Evolutionary conservation across 208 protist genomes (phyloP), one percentile per base, ranked within the genome.

Genomic region (Crithidia acanthocephali): DNA sequence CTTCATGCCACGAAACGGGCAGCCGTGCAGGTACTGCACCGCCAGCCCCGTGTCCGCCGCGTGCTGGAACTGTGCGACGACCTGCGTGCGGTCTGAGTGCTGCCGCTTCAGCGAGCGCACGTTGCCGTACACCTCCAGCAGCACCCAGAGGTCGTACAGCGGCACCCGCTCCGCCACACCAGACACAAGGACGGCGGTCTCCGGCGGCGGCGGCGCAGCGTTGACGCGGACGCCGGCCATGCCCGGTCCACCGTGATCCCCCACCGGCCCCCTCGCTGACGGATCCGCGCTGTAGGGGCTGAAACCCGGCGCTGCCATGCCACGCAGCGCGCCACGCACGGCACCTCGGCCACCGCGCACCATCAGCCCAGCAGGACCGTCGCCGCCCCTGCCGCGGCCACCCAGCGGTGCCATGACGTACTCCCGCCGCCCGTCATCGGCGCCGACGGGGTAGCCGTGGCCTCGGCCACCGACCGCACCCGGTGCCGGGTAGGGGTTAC

Each of bases 81-180:
- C 87, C 40, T 80, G 87, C 20, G 76, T 87, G 72, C 85, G 88
- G 22, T 88, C 82, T 35, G 79, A 86, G 81, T 81, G 91, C 72
- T 92, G 86, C 23, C 91, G 87, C 66, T 88, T 88, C 27, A 96
- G 81, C 48, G 86, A 91, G 65, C 88, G 86, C 25, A 96, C 91
- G 76, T 96, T 96, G 51, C 91, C 91, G 65, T 90, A 94, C 23
- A 96, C 91, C 80, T 96, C 91, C 51, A 96, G 84, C 37, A 96
- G 79, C 68, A 92, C 81, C 91, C 91, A 96, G 28, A 96, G 58
- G 60, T 91, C 84, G 58, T 92, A 85, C 63, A 96, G 74, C 16
- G 91, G 60, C 4, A 92, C 86, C 2, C 74, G 81, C 66, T 91
- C 84, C 18, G 68, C 62, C 10, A 96, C 86, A 57, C 85, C 81